Conservation (phyloP, 2,329 filamentous ascomycete species). For the Gremmenia infestans region DNA sequence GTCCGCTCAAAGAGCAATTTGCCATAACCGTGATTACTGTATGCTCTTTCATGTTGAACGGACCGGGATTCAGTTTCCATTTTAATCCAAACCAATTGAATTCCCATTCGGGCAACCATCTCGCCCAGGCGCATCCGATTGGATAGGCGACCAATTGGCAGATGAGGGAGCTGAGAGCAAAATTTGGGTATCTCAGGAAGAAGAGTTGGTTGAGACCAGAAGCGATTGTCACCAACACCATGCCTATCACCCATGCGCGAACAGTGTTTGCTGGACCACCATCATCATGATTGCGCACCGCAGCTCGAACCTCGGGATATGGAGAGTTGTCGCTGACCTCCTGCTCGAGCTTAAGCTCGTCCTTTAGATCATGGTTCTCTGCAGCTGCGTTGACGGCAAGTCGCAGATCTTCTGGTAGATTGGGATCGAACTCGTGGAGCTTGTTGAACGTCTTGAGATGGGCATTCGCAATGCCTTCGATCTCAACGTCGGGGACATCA, state of each 20-base stretch:
- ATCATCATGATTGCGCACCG: slow-evolving; percentile 60
- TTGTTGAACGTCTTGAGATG: slow-evolving; percentile 4
- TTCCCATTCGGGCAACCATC: slow-evolving; percentile 11
- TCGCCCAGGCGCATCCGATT: slow-evolving; percentile 8
- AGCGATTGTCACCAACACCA: slow-evolving; percentile 28
- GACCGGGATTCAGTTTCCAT: slow-evolving; percentile 58
- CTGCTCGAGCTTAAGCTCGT: slow-evolving; percentile 9
- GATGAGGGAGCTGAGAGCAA: slow-evolving; percentile 13
- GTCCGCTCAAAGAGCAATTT: slow-evolving; percentile 21
- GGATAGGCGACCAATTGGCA: slow-evolving; percentile 5
- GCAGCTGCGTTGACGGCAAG: slow-evolving; percentile 5
- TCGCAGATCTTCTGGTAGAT: slow-evolving; percentile 5
- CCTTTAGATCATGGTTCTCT: slow-evolving; percentile 3
- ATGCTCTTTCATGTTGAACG: slow-evolving; percentile 67
- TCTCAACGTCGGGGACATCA: neutral
- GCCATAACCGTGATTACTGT: slow-evolving; percentile 59
- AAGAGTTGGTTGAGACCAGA: slow-evolving; percentile 14
- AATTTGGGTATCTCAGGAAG: slow-evolving; percentile 13
- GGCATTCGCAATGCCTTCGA: neutral
- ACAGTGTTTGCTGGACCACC: slow-evolving; percentile 61
- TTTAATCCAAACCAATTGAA: slow-evolving; percentile 44
- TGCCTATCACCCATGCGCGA: slow-evolving; percentile 58
- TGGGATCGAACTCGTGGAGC: slow-evolving; percentile 15
- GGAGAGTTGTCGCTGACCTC: slow-evolving; percentile 13
- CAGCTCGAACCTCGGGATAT: slow-evolving; percentile 37